phyloP scores from a whole-genome alignment of 2,329 filamentous ascomycete species.

The Stachybotrys chartarum region DNA sequence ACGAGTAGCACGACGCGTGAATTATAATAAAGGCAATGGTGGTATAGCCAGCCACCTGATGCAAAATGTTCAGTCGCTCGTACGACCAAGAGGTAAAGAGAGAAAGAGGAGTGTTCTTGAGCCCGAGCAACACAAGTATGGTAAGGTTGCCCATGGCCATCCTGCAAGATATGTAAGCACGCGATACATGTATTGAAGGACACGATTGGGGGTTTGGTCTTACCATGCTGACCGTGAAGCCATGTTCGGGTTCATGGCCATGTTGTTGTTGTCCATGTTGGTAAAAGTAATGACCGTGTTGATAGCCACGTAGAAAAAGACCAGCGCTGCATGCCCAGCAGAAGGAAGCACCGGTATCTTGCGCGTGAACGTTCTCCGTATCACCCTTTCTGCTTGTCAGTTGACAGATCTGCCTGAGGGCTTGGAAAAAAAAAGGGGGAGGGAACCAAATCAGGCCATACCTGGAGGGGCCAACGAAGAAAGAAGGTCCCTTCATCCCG shows the following conservation, averaged over 20 bases:
- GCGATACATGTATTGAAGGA: background rate
- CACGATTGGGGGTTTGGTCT: conserved; percentile 1
- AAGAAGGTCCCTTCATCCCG: background rate
- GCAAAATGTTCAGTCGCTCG: conserved; percentile 51
- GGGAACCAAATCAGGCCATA: conserved; percentile 1
- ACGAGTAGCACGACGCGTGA: conserved; percentile 36
- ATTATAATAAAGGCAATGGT: conserved; percentile 38
- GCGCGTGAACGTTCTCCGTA: background rate
- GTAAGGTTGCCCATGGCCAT: conserved; percentile 37
- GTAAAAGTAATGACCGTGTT: conserved; percentile 26
- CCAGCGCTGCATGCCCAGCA: conserved; percentile 21
- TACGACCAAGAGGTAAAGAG: conserved; percentile 48
- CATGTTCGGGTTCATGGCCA: conserved; percentile 24
- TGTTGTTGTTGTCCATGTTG: conserved; percentile 21
- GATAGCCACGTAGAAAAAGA: conserved; percentile 21
- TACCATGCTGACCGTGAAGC: conserved; percentile 31
- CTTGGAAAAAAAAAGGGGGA: background rate
- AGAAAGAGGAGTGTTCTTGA: conserved; percentile 53
- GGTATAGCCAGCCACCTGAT: conserved; percentile 44
- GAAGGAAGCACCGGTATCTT: conserved; percentile 20
- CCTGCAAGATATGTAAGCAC: conserved; percentile 17
- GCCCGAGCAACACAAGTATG: conserved; percentile 44
- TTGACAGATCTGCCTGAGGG: background rate
- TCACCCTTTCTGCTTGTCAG: background rate
- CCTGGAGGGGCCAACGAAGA: conserved; percentile 9